Conservation (phyloP, 1,139 yeast genomes). For the Hemisphaericaspora xylanilytica region DNA sequence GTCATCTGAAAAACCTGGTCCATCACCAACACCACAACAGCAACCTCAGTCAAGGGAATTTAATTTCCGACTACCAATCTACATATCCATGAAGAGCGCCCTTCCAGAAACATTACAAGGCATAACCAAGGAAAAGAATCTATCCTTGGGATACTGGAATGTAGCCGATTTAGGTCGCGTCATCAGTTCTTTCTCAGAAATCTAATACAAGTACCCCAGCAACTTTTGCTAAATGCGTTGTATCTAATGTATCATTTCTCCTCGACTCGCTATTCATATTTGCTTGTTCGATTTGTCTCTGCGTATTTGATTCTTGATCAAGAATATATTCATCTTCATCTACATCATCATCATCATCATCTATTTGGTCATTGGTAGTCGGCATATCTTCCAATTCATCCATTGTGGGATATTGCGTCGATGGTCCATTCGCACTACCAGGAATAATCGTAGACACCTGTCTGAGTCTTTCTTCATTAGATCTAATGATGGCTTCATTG, state of each 20-base stretch:
- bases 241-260: conserved; percentile 40
- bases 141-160: conserved; percentile 36
- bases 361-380: conserved; percentile 8
- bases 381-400: conserved; percentile 14
- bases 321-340: conserved; percentile 15
- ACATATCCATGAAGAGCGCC: conserved; percentile 24
- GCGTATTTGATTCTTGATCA: conserved; percentile 20
- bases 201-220: conserved; percentile 59
- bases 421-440: conserved; percentile 36
- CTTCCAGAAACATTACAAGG: conserved; percentile 23
- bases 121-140: conserved; percentile 19
- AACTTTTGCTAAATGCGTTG: conserved; percentile 50
- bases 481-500: conserved; percentile 60
- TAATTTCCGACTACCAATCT: conserved; percentile 27
- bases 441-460: conserved; percentile 27
- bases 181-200: conserved; percentile 27
- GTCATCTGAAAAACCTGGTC: too few species aligned
- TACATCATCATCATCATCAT: conserved; percentile 13
- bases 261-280: conserved; percentile 6
- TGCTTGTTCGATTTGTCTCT: conserved; percentile 18
- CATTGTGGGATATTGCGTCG: conserved; percentile 21
- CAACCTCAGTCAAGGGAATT: background rate
- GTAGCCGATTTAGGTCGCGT: conserved; percentile 22
- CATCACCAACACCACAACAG: background rate
- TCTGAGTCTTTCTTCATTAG: conserved; percentile 50